Evolutionary conservation across 208 protist species (phyloP).

Genomic region (Leishmania arabica): DNA sequence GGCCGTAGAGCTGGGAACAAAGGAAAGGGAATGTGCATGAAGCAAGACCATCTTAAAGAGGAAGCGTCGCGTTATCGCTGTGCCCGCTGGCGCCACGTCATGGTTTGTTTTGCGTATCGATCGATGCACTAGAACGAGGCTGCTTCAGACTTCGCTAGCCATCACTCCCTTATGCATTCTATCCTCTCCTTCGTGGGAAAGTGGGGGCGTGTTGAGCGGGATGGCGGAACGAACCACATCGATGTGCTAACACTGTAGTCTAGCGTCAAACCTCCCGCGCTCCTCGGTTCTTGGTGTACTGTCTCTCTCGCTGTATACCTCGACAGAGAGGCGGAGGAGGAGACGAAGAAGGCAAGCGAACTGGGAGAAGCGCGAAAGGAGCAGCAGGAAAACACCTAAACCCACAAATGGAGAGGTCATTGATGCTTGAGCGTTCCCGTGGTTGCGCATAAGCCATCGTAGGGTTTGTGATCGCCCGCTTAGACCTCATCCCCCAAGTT

Average conservation of each 20-base stretch:
- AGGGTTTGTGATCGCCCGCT: neutral
- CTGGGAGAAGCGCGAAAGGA: neutral
- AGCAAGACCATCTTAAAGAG: neutral
- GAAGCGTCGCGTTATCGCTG: neutral
- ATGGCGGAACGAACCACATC: neutral
- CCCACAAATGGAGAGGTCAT: neutral
- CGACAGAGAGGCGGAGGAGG: neutral
- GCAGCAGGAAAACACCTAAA: neutral
- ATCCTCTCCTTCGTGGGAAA: neutral
- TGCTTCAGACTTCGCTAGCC: neutral
- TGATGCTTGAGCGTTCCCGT: neutral
- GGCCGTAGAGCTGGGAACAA: neutral
- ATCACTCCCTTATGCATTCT: neutral
- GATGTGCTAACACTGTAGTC: neutral
- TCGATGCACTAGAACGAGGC: neutral
- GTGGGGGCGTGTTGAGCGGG: neutral
- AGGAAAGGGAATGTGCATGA: neutral
- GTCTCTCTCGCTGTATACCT: neutral
- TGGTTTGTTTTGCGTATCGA: neutral
- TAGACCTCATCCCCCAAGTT: conserved; percentile 46
- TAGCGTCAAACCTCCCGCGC: neutral
- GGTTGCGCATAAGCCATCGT: neutral
- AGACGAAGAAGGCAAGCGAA: neutral
- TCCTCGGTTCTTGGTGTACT: neutral
- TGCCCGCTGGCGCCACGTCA: neutral